phyloP scores from a whole-genome alignment of 352 stramenopile species.

The Phytophthora brassicae region DNA sequence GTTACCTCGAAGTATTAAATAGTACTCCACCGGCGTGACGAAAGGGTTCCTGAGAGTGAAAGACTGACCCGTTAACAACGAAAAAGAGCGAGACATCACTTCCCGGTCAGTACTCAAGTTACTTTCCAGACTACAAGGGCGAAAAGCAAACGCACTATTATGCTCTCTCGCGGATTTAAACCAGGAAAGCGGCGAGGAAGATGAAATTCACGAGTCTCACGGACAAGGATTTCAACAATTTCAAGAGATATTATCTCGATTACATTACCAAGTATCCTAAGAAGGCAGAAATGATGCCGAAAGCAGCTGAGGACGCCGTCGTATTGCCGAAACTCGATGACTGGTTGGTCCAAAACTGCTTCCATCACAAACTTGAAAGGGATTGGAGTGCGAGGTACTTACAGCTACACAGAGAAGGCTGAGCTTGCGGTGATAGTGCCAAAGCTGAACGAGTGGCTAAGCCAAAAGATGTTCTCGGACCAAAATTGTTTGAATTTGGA shows the following conservation, averaged over 20 bases:
- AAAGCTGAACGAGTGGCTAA: not conserved
- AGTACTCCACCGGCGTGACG: too few relatives aligned
- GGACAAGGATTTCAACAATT: slow-evolving; percentile 23
- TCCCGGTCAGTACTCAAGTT: not conserved
- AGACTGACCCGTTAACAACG: not conserved
- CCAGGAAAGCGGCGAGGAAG: slow-evolving; percentile 13
- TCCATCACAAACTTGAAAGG: not conserved
- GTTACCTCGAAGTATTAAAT: too few relatives aligned
- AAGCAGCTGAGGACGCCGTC: slow-evolving; percentile 7
- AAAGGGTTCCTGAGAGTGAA: slow-evolving; percentile 9
- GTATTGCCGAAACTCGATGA: not conserved
- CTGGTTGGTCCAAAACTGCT: not conserved
- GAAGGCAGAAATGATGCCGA: not conserved
- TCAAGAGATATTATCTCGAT: slow-evolving; percentile 11
- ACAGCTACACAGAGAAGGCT: not conserved
- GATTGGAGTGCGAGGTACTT: not conserved
- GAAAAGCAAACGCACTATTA: slow-evolving; percentile 14
- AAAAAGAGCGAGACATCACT: slow-evolving; percentile 4
- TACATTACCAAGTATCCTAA: slow-evolving; percentile 8
- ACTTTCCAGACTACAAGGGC: not conserved
- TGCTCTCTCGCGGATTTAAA: slow-evolving; percentile 5
- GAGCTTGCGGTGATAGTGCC: not conserved
- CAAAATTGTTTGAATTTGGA: not conserved
- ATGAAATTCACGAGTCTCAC: slow-evolving; percentile 5
- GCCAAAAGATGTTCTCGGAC: not conserved